Evolutionary conservation across 2,329 filamentous ascomycete species (phyloP).

Genomic region (Diaporthe aspalathi): DNA sequence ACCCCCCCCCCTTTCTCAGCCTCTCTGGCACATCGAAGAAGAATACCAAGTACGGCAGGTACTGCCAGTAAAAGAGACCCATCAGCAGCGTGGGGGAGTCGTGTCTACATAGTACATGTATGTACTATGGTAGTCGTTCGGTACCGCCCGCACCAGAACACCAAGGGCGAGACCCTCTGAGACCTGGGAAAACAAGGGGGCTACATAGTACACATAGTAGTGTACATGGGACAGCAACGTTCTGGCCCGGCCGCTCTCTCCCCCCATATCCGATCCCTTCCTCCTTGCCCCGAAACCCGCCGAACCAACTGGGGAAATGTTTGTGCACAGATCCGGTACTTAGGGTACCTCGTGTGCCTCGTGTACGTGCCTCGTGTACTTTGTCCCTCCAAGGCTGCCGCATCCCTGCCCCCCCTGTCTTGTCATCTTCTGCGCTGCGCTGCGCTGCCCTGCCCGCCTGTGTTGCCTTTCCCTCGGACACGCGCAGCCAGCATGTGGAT

Average conservation of each 20-base stretch:
- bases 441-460: constrained; percentile 24
- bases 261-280: too few relatives aligned
- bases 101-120: background rate
- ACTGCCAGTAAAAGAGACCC: background rate
- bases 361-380: constrained; percentile 10
- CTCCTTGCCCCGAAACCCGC: constrained; percentile 30
- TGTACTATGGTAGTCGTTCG: background rate
- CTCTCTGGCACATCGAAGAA: background rate
- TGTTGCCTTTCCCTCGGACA: constrained; percentile 36
- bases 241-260: too few relatives aligned
- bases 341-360: background rate
- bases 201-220: background rate
- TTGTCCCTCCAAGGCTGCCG: background rate
- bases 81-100: constrained; percentile 5
- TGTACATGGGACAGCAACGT: too few relatives aligned
- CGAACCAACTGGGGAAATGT: constrained; percentile 31
- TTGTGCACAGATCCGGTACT: background rate
- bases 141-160: background rate
- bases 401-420: constrained; percentile 30
- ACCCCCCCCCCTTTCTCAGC: constrained; percentile 33
- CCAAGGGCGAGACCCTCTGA: background rate
- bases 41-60: background rate
- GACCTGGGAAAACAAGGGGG: constrained; percentile 16
- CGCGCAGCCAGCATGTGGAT: constrained; percentile 36
- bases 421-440: constrained; percentile 20